These are phyloP conservation scores for Cornus florida DNA, from an alignment of 148 eudicot species.

Conservation along the genomic window DNA sequence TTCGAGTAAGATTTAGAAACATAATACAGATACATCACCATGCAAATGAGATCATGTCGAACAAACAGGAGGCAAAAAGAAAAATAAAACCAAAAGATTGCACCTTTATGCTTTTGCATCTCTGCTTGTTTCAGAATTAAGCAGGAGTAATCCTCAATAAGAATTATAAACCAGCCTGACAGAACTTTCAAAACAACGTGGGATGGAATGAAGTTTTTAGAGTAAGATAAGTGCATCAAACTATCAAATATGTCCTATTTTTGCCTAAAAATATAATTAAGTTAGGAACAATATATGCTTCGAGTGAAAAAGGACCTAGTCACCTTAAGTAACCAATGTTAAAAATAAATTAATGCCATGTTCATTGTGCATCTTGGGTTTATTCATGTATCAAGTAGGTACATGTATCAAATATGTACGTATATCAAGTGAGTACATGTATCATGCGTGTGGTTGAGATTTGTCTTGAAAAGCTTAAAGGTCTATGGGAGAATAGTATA, in stretches of 20 bases:
- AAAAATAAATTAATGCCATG: no score
- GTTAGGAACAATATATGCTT: no score
- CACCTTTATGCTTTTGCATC: background rate
- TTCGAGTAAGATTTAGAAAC: background rate
- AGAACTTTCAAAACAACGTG: background rate
- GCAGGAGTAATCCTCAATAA: background rate
- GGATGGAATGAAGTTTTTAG: background rate
- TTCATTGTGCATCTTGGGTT: background rate
- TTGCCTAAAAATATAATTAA: no score
- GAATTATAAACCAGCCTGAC: no score
- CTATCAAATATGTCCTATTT: background rate
- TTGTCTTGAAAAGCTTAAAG: no score
- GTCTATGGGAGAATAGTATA: no score
- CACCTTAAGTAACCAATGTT: background rate
- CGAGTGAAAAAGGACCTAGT: background rate
- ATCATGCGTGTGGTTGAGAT: no score
- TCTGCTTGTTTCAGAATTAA: no score
- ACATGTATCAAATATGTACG: no score
- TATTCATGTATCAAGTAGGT: no score
- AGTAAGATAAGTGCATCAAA: background rate
- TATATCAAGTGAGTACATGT: no score
- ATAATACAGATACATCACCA: background rate
- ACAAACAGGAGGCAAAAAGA: background rate
- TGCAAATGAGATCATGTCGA: background rate
- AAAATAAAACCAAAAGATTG: background rate